Conservation (phyloP, 1,139 yeast species). For the Lodderomyces jiufengensis region DNA sequence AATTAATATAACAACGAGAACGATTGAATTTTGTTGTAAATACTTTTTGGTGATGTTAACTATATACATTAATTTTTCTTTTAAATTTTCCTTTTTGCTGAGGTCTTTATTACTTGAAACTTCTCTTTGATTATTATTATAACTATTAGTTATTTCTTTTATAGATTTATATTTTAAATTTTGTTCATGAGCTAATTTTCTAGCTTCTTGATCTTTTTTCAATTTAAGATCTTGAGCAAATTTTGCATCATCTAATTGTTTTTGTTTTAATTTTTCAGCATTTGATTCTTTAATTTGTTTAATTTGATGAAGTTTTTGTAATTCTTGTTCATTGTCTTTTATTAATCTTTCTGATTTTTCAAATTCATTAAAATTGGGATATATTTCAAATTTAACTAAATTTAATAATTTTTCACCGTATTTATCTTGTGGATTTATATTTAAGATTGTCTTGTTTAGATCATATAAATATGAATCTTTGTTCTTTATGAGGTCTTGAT, state of each 20-base stretch:
- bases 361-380: conserved; percentile 28
- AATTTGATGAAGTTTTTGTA: conserved; percentile 18
- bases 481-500: conserved; percentile 15
- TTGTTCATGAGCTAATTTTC: conserved; percentile 22
- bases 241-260: conserved; percentile 21
- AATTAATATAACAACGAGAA: conserved; percentile 24
- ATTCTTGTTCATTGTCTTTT: conserved; percentile 17
- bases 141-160: conserved; percentile 22
- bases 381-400: conserved; percentile 34
- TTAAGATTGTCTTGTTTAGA: conserved; percentile 10
- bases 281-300: conserved; percentile 17
- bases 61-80: conserved; percentile 15
- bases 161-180: conserved; percentile 34
- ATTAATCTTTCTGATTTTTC: conserved; percentile 28
- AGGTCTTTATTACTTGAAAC: conserved; percentile 5
- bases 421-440: conserved; percentile 16
- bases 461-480: conserved; percentile 16
- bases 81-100: conserved; percentile 12
- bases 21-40: conserved; percentile 28
- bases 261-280: conserved; percentile 17
- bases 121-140: conserved; percentile 7
- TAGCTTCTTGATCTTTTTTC: conserved; percentile 13
- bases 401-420: conserved; percentile 26
- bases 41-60: conserved; percentile 20
- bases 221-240: conserved; percentile 16